These are phyloP conservation scores for Mycena crocata DNA, from an alignment of 768 basidiomycete species.

Conservation along the genomic window DNA sequence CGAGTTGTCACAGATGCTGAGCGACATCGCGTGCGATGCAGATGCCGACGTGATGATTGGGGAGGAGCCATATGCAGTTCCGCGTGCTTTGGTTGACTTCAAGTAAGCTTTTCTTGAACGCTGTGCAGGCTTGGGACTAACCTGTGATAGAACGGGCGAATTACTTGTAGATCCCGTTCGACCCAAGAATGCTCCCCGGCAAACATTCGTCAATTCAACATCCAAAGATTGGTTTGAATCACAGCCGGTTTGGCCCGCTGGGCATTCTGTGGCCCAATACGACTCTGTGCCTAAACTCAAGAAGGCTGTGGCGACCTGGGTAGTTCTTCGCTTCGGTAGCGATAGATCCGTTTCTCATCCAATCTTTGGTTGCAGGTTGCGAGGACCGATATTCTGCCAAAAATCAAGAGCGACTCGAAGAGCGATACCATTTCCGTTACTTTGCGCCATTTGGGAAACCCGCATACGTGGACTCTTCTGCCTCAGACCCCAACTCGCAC, in stretches of 20 bases:
- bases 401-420: not conserved
- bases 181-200: conserved; percentile 22
- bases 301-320: conserved; percentile 33
- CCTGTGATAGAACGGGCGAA: conserved; percentile 29
- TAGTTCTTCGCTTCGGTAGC: not conserved
- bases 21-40: not conserved
- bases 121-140: not conserved
- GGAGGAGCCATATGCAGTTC: conserved; percentile 35
- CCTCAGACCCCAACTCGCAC: conserved; percentile 29
- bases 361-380: conserved; percentile 5
- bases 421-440: conserved; percentile 10
- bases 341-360: not conserved
- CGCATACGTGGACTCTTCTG: conserved; percentile 31
- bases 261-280: conserved; percentile 4
- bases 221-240: conserved; percentile 29
- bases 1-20: not conserved
- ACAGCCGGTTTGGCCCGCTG: conserved; percentile 18
- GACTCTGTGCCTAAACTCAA: conserved; percentile 4
- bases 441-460: conserved; percentile 23
- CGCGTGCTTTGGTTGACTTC: conserved; percentile 36
- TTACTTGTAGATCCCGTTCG: conserved; percentile 25
- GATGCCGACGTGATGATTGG: conserved; percentile 25
- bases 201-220: conserved; percentile 28
- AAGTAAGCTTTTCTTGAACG: conserved; percentile 19
- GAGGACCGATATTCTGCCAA: conserved; percentile 23